A percentile compares a stretch with the other conserved stretches of the same genome.
Conservation (phyloP, 371 early-diverging fungal genomes). For the Rhizopus microsporus region DNA sequence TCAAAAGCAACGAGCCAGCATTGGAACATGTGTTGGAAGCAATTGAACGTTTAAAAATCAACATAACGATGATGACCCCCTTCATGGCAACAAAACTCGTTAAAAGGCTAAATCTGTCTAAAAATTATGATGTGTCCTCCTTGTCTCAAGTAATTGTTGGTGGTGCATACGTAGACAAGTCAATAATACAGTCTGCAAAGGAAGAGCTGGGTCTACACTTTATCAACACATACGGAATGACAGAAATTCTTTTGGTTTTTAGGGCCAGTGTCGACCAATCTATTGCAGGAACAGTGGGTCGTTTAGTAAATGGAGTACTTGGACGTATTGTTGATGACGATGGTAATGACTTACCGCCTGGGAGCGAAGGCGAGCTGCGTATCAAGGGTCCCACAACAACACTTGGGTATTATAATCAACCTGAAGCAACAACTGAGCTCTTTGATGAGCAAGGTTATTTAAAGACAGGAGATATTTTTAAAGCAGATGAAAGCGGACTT, state of each 20-base stretch:
- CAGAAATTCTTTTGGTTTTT: constrained; percentile 46
- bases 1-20: constrained; percentile 38
- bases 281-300: constrained; percentile 57
- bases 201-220: constrained; percentile 44
- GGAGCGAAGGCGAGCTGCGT: constrained; percentile 64
- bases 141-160: constrained; percentile 56
- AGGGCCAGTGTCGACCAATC: not conserved
- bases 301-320: constrained; percentile 53
- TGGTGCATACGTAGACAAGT: constrained; percentile 72
- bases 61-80: constrained; percentile 63
- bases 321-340: constrained; percentile 60
- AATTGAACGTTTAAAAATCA: constrained; percentile 62
- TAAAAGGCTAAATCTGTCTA: constrained; percentile 58
- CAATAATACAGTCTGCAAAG: constrained; percentile 39
- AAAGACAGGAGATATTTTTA: constrained; percentile 79
- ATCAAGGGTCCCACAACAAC: constrained; percentile 78
- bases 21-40: constrained; percentile 47
- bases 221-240: constrained; percentile 66
- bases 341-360: constrained; percentile 41
- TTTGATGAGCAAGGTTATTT: constrained; percentile 72
- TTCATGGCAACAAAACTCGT: constrained; percentile 52
- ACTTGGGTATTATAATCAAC: constrained; percentile 63
- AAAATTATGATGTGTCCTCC: constrained; percentile 61
- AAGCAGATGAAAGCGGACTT: constrained; percentile 52
- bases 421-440: constrained; percentile 55